phyloP scores from a whole-genome alignment of 2,329 filamentous ascomycete species.

The Colletotrichum sp. region DNA sequence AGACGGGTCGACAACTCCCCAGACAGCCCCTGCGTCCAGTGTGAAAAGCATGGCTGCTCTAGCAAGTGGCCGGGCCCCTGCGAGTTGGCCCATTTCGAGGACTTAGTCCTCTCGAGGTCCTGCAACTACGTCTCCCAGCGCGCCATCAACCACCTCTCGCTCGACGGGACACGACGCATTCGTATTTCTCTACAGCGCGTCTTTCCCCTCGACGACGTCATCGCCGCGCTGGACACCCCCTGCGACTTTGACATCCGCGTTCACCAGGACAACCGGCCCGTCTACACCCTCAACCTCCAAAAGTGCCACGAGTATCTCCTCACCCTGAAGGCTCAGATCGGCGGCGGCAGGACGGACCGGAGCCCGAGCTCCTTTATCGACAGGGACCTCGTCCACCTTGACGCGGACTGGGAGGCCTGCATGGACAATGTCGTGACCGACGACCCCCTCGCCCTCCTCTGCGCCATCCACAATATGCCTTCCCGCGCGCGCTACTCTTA shows the following conservation, averaged over 20 bases:
- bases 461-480: slow-evolving; percentile 50
- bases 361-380: slow-evolving; percentile 48
- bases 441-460: slow-evolving; percentile 43
- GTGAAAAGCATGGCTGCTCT: not conserved
- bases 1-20: not conserved
- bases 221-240: slow-evolving; percentile 39
- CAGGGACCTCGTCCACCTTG: slow-evolving; percentile 36
- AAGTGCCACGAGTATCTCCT: slow-evolving; percentile 45
- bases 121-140: slow-evolving; percentile 51
- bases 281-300: slow-evolving; percentile 45
- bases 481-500: slow-evolving; percentile 48
- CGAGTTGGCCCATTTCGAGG: slow-evolving; percentile 46
- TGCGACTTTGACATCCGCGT: slow-evolving; percentile 48
- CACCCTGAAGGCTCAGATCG: slow-evolving; percentile 39
- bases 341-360: slow-evolving; percentile 39
- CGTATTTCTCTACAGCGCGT: slow-evolving; percentile 43
- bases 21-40: slow-evolving; percentile 8
- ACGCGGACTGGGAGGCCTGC: slow-evolving; percentile 42
- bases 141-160: slow-evolving; percentile 43
- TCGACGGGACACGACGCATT: slow-evolving; percentile 36
- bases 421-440: slow-evolving; percentile 40
- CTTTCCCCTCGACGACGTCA: slow-evolving; percentile 40
- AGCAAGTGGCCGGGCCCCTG: slow-evolving; percentile 33
- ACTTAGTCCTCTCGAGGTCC: slow-evolving; percentile 46
- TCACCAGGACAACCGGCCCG: slow-evolving; percentile 42